Percentiles rank a stretch among this genome's conserved stretches.
phyloP scores from a whole-genome alignment of 495 filamentous ascomycete species.

The Darksidea phi region DNA sequence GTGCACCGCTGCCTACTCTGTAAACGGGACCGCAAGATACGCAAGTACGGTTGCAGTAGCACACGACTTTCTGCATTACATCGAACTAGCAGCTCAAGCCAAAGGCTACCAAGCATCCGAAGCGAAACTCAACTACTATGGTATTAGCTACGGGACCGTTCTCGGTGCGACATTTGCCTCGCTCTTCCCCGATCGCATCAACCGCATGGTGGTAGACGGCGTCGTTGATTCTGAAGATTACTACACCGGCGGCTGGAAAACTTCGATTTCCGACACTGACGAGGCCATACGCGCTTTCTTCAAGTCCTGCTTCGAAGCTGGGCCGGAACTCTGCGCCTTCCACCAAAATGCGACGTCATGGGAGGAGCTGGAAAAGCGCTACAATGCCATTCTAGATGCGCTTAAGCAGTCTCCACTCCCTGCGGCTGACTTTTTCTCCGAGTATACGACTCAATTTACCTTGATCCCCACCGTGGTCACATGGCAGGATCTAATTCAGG shows the following conservation, averaged over 20 bases:
- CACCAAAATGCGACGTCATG: slow-evolving; percentile 36
- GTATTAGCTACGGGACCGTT: slow-evolving; percentile 37
- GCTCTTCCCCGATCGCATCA: slow-evolving; percentile 53
- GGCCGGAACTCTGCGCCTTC: slow-evolving; percentile 11
- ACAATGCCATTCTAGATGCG: slow-evolving; percentile 44
- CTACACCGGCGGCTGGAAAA: slow-evolving; percentile 22
- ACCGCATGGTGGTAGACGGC: slow-evolving; percentile 53
- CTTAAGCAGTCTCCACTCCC: slow-evolving; percentile 46
- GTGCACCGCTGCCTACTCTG: slow-evolving; percentile 34
- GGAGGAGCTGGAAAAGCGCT: slow-evolving; percentile 43
- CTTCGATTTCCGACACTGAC: slow-evolving; percentile 38
- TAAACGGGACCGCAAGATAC: slow-evolving; percentile 45
- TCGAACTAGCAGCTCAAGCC: slow-evolving; percentile 48
- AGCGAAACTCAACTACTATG: slow-evolving; percentile 40
- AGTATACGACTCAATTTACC: neutral
- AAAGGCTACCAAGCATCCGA: slow-evolving; percentile 18
- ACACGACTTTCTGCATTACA: slow-evolving; percentile 51
- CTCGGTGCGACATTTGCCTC: slow-evolving; percentile 49
- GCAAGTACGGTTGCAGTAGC: slow-evolving; percentile 50
- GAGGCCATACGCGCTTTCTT: slow-evolving; percentile 55
- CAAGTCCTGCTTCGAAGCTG: slow-evolving; percentile 51
- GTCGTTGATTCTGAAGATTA: slow-evolving; percentile 49
- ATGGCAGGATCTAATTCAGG: slow-evolving; percentile 31
- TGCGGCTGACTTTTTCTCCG: slow-evolving; percentile 40
- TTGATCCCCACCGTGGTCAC: slow-evolving; percentile 27